Base-by-base conservation (phyloP, 306 rosid genomes). In the Vigna trinervia region DNA sequence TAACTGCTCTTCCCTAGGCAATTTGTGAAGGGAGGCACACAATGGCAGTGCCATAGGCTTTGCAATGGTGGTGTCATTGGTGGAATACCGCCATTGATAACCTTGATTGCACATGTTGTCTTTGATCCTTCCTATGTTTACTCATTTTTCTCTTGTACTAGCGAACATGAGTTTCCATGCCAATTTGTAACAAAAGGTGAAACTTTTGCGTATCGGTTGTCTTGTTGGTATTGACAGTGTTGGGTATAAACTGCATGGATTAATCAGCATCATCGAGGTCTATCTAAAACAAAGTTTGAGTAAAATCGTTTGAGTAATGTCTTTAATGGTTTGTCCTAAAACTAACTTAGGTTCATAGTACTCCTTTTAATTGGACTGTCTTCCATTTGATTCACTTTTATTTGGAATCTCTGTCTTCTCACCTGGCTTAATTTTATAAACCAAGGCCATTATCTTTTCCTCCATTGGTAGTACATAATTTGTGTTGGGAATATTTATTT, bases 341-440 rank as follows among this genome's bases (percentile, higher is more conserved):
- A 14, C 30, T 58, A 23, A 23, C 22, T 61, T 15, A 30, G 45
- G 67, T 61, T 32, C 22, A 43, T 61, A 30, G 8, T 30, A 62
- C 13, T 14, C 22, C 26, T 62, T 36, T 62, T 15, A 61, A 7
- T 62, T 38, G 69, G 69, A 4, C n/a, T 10, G 9, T 63, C 13
- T 34, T n/a, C 69, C 28, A 10, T 17, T 63, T 63, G 69, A 36
- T 63, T 63, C 48, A 63, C 48, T 63, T 34, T 36, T 38, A 63
- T 36, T 36, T 38, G 28, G 50, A 36, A 10, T 17, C 14, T 63
- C 14, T n/a, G 1, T 64, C 28, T 64, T 36, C 8, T 38, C n/a
- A 9, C 28, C 17, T 64, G 50, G 5, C n/a, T 13, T n/a, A 64
- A 64, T 38, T 8, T 38, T 26, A 6, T 38, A 17, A 30, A 41